Percentiles rank a stretch among this genome's conserved stretches.
phyloP scores from a whole-genome alignment of 2,329 filamentous ascomycete genomes.

The Fusarium chuoi region DNA sequence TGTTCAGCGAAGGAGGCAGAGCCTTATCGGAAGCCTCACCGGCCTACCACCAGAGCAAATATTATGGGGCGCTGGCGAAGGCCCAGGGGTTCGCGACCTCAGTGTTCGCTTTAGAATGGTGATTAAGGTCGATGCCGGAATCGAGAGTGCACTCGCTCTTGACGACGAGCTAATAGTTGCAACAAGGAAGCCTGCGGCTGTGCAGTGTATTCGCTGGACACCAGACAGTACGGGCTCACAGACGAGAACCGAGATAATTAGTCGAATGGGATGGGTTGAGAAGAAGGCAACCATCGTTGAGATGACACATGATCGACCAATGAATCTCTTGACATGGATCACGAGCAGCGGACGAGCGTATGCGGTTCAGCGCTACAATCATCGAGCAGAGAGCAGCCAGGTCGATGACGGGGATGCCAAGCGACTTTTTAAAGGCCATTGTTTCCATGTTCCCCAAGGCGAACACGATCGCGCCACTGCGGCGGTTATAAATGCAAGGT shows the following conservation, averaged over 20 bases:
- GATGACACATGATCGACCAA: slow-evolving; percentile 94
- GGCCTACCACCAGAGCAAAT: slow-evolving; percentile 69
- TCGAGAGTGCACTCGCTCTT: slow-evolving; percentile 85
- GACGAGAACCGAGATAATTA: slow-evolving; percentile 89
- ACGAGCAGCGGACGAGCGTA: slow-evolving; percentile 89
- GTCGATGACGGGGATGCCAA: slow-evolving; percentile 62
- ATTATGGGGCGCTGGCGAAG: slow-evolving; percentile 82
- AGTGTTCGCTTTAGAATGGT: slow-evolving; percentile 96
- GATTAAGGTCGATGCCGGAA: slow-evolving; percentile 96
- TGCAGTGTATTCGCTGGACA: slow-evolving; percentile 96
- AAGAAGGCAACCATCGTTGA: slow-evolving; percentile 81
- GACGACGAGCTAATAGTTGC: slow-evolving; percentile 94
- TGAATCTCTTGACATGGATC: slow-evolving; percentile 95
- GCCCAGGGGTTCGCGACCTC: slow-evolving; percentile 82
- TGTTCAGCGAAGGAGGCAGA: slow-evolving; percentile 70
- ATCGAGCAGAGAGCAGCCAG: slow-evolving; percentile 52
- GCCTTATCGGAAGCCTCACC: slow-evolving; percentile 67
- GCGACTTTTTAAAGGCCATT: slow-evolving; percentile 87
- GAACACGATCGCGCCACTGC: slow-evolving; percentile 71
- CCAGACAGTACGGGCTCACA: slow-evolving; percentile 84
- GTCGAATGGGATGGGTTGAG: slow-evolving; percentile 85
- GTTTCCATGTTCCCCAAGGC: slow-evolving; percentile 80
- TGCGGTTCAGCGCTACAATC: slow-evolving; percentile 80
- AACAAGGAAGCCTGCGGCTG: slow-evolving; percentile 89
- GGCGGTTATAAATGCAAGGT: slow-evolving; percentile 90